phyloP scores from a whole-genome alignment of 106 monocot species.

The Gastrodia elata region DNA sequence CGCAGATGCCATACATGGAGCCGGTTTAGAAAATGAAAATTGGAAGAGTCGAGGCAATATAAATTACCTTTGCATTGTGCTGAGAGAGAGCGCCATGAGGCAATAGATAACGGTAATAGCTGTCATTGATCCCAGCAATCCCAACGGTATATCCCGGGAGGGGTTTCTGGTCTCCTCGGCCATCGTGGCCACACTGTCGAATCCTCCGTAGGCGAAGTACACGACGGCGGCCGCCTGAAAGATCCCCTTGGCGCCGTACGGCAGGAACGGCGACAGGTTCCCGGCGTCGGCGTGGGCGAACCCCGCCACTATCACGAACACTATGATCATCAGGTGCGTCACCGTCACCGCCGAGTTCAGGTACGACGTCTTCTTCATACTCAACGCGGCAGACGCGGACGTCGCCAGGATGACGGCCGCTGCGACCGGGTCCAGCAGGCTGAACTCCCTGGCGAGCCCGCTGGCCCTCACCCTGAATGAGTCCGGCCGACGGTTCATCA shows the following conservation, averaged over 20 bases:
- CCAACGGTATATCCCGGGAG: conserved; percentile 66
- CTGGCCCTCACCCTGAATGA: conserved; percentile 23
- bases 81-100: conserved; percentile 58
- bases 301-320: conserved; percentile 48
- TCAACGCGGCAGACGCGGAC: conserved; percentile 24
- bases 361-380: conserved; percentile 37
- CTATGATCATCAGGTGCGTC: conserved; percentile 30
- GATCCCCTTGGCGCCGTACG: conserved; percentile 52
- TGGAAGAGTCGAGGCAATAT: no score
- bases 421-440: conserved; percentile 64
- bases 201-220: conserved; percentile 68
- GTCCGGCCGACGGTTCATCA: conserved; percentile 18
- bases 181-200: conserved; percentile 75
- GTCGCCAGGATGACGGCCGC: conserved; percentile 32
- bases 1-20: no score
- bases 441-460: conserved; percentile 38
- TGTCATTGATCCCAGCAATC: conserved; percentile 66
- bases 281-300: conserved; percentile 29
- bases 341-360: conserved; percentile 57
- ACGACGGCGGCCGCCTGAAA: conserved; percentile 57
- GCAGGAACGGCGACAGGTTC: conserved; percentile 60
- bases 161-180: conserved; percentile 83
- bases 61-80: conserved; percentile 52
- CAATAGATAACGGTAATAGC: conserved; percentile 60
- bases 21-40: no score